Percentiles rank a stretch among this genome's conserved stretches.
Evolutionary conservation across 352 stramenopile species (phyloP).

Genomic region (Plasmopara muralis): DNA sequence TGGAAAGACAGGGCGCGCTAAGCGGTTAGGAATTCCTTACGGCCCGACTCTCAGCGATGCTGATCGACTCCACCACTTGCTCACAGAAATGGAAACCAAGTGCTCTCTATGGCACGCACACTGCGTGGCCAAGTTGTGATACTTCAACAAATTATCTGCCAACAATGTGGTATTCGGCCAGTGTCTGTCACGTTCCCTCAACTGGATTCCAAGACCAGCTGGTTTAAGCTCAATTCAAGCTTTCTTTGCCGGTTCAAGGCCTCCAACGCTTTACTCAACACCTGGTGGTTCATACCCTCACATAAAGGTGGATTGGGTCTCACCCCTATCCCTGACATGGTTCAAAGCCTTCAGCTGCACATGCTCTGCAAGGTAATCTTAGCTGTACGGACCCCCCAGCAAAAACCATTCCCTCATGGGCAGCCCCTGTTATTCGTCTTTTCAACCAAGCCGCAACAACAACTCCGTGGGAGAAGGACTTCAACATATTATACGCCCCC

Average conservation of each 20-base stretch:
- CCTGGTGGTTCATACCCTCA: not conserved
- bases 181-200: not conserved
- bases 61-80: not conserved
- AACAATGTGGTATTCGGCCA: not conserved
- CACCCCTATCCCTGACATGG: not conserved
- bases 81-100: not conserved
- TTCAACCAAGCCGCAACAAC: not conserved
- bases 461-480: not conserved
- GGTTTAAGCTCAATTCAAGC: not conserved
- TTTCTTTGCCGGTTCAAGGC: not conserved
- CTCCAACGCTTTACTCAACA: not conserved
- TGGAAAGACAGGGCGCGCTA: not conserved
- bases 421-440: not conserved
- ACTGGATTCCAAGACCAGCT: constrained; percentile 2
- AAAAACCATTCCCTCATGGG: not conserved
- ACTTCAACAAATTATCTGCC: not conserved
- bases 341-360: not conserved
- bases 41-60: not conserved
- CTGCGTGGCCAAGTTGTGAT: not conserved
- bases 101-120: not conserved
- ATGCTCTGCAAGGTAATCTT: constrained; percentile 1
- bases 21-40: not conserved
- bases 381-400: not conserved
- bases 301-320: not conserved
- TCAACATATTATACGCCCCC: not conserved